phyloP scores from a whole-genome alignment of 2,329 filamentous ascomycete species.

The Blastomyces percursus region DNA sequence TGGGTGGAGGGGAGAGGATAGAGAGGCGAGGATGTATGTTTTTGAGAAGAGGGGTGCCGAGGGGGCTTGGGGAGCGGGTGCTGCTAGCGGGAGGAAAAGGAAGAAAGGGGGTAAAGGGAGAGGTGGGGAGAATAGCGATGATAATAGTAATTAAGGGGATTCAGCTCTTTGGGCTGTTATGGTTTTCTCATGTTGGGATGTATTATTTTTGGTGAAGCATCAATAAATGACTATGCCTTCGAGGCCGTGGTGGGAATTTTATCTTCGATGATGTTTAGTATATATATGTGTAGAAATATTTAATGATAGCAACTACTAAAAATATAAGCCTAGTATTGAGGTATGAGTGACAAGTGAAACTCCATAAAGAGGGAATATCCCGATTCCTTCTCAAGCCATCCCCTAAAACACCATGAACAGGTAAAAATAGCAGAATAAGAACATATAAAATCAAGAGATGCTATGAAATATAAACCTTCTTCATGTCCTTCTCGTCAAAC shows the following conservation, averaged over 20 bases:
- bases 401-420: neutral
- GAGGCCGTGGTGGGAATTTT: neutral
- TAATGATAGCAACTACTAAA: neutral
- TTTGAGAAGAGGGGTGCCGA: slow-evolving; percentile 31
- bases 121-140: slow-evolving; percentile 26
- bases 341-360: neutral
- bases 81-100: slow-evolving; percentile 18
- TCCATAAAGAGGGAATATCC: neutral
- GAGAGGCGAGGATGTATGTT: slow-evolving; percentile 37
- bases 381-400: neutral
- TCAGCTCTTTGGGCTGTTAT: neutral
- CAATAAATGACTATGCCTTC: neutral
- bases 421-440: neutral
- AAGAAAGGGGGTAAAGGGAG: slow-evolving; percentile 28
- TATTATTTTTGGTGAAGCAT: neutral
- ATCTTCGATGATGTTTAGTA: neutral
- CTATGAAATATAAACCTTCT: slow-evolving; percentile 84
- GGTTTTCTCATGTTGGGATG: neutral
- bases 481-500: slow-evolving; percentile 51
- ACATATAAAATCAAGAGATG: neutral
- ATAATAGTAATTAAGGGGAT: slow-evolving; percentile 21
- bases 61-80: slow-evolving; percentile 10
- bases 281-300: neutral
- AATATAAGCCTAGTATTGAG: neutral
- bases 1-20: slow-evolving; percentile 39